Percentiles rank a stretch among this genome's conserved stretches.
These are phyloP conservation scores for Dissophora ornata DNA, from an alignment of 192 early-diverging fungal species.

Conservation along the genomic window DNA sequence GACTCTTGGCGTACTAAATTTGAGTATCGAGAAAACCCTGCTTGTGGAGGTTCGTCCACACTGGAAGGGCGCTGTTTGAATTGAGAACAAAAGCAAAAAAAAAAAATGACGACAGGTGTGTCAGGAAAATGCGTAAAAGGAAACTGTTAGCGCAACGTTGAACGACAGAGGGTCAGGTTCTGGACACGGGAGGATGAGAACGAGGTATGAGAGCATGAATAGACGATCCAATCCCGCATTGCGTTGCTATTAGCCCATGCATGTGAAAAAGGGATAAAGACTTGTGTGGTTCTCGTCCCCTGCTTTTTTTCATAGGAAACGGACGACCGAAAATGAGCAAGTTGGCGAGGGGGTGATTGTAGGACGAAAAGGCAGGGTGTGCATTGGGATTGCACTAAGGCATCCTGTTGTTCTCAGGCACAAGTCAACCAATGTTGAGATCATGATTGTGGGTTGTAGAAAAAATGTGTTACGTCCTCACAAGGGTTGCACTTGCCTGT, in stretches of 20 bases:
- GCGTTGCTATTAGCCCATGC: neutral
- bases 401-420: neutral
- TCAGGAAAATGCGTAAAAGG: neutral
- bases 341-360: too few species aligned
- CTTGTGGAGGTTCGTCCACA: conserved; percentile 8
- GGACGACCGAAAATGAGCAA: neutral
- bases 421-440: too few species aligned
- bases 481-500: conserved; percentile 24
- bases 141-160: neutral
- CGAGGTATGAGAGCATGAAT: too few species aligned
- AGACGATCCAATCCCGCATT: too few species aligned
- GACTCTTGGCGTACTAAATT: conserved; percentile 3
- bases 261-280: neutral
- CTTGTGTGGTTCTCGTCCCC: conserved; percentile 7
- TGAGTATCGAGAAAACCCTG: conserved; percentile 2
- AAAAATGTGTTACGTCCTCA: neutral
- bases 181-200: neutral
- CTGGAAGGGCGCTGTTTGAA: conserved; percentile 33
- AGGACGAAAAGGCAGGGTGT: too few species aligned
- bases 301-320: neutral
- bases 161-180: neutral
- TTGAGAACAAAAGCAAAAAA: too few species aligned
- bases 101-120: neutral
- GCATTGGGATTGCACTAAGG: too few species aligned
- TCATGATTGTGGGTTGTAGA: too few species aligned